Conservation (phyloP, 768 basidiomycete genomes). For the Trametes coccinea region DNA sequence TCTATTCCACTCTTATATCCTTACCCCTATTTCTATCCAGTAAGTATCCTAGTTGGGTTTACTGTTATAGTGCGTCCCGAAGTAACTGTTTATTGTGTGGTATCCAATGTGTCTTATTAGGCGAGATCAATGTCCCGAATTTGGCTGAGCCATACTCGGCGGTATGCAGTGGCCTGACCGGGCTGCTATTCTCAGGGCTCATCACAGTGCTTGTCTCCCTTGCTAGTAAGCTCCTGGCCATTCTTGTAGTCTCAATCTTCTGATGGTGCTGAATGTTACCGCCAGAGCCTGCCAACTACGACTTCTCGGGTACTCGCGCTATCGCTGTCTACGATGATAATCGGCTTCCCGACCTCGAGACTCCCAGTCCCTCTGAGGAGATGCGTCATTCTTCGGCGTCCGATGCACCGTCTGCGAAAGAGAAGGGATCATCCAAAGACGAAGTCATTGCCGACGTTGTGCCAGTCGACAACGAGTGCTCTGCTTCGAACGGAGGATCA, state of each 20-base stretch:
- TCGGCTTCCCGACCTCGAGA: background rate
- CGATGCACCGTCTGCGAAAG: background rate
- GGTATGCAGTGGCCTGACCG: slow-evolving; percentile 36
- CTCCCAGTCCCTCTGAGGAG: slow-evolving; percentile 14
- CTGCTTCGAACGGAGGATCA: background rate
- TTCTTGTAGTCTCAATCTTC: background rate
- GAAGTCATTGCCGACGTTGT: background rate
- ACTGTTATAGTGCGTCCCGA: background rate
- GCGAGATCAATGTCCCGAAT: slow-evolving; percentile 36
- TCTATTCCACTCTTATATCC: too few species aligned
- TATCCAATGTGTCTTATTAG: slow-evolving; percentile 13
- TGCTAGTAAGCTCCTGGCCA: slow-evolving; percentile 23
- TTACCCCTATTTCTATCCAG: too few species aligned
- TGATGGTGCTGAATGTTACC: background rate
- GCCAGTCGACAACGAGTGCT: background rate
- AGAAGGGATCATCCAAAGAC: slow-evolving; percentile 16
- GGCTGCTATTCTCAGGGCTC: slow-evolving; percentile 34
- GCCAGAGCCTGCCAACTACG: slow-evolving; percentile 36
- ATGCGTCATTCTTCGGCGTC: background rate
- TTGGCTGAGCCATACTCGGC: slow-evolving; percentile 38
- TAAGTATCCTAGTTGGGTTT: too few species aligned
- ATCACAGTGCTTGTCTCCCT: slow-evolving; percentile 35
- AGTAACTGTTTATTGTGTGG: background rate
- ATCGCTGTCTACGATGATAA: slow-evolving; percentile 31
- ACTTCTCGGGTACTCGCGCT: slow-evolving; percentile 36